Conservation (phyloP, 2,329 filamentous ascomycete species). For the Elsinoe necatrix region DNA sequence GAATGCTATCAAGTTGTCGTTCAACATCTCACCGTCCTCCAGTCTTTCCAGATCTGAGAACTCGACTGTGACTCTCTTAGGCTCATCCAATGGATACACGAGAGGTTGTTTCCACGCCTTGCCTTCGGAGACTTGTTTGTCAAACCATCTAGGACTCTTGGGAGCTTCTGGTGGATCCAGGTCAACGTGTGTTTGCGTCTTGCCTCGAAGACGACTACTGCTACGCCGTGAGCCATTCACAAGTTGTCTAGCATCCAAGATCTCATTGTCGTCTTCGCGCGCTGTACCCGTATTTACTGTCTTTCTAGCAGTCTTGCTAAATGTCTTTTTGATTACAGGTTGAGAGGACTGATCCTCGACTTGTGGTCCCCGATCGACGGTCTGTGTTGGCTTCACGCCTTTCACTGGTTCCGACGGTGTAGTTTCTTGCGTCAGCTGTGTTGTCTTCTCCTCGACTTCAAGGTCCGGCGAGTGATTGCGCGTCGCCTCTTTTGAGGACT, state of each 20-base stretch:
- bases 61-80: slow-evolving; percentile 57
- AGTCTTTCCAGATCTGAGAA: slow-evolving; percentile 66
- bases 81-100: slow-evolving; percentile 51
- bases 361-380: too few relatives aligned
- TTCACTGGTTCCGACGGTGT: too few relatives aligned
- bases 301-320: too few relatives aligned
- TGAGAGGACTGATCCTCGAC: too few relatives aligned
- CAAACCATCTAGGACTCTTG: neutral
- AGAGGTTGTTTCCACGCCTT: slow-evolving; percentile 41
- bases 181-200: neutral
- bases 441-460: neutral
- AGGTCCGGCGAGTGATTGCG: neutral
- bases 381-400: too few relatives aligned
- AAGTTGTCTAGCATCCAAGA: too few relatives aligned
- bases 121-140: slow-evolving; percentile 1
- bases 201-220: neutral
- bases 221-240: neutral
- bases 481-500: neutral
- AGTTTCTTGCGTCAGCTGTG: neutral
- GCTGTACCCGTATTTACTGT: too few relatives aligned
- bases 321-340: too few relatives aligned
- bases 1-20: slow-evolving; percentile 87
- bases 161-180: neutral
- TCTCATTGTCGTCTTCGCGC: too few relatives aligned
- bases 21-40: slow-evolving; percentile 77